Percentiles rank a stretch among this genome's conserved stretches.
These are phyloP conservation scores for Kwoniella dejecticola DNA, from an alignment of 768 basidiomycete genomes.

Conservation along the genomic window DNA sequence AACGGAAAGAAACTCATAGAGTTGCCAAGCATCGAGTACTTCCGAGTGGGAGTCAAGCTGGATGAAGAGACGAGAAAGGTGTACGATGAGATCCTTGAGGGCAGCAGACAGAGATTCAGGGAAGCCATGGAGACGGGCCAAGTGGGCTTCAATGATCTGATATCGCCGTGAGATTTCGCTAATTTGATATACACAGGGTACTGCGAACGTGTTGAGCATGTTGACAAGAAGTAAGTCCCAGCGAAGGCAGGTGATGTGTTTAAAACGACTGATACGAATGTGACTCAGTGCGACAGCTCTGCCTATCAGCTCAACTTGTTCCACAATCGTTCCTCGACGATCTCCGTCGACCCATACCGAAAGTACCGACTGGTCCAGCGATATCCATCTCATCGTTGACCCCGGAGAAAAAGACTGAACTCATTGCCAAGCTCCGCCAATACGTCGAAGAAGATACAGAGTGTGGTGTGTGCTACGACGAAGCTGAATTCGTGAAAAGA, in stretches of 20 bases:
- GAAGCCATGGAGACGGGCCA: slow-evolving; percentile 37
- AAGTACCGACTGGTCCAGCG: slow-evolving; percentile 9
- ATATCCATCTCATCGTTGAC: slow-evolving; percentile 24
- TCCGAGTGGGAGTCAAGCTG: slow-evolving; percentile 36
- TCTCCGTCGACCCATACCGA: slow-evolving; percentile 21
- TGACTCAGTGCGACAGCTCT: slow-evolving; percentile 46
- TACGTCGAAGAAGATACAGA: slow-evolving; percentile 40
- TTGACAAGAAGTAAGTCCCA: slow-evolving; percentile 42
- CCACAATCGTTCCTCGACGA: slow-evolving; percentile 44
- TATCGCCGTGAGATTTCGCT: background rate
- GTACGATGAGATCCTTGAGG: slow-evolving; percentile 41
- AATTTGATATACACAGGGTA: slow-evolving; percentile 19
- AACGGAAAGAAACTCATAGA: slow-evolving; percentile 72
- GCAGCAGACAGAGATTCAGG: slow-evolving; percentile 21
- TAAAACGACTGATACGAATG: too few species aligned
- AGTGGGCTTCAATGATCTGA: slow-evolving; percentile 16
- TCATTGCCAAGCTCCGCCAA: slow-evolving; percentile 36
- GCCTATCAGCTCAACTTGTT: slow-evolving; percentile 38
- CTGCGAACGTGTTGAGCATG: slow-evolving; percentile 43
- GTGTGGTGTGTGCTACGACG: slow-evolving; percentile 36
- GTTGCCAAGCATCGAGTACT: slow-evolving; percentile 80
- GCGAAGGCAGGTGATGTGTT: too few species aligned
- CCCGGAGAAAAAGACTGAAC: slow-evolving; percentile 22
- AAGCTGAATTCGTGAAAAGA: slow-evolving; percentile 20
- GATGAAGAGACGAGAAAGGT: slow-evolving; percentile 40